These are phyloP conservation scores for Epichloe glyceriae DNA, from an alignment of 2,329 filamentous ascomycete species.

Conservation along the genomic window DNA sequence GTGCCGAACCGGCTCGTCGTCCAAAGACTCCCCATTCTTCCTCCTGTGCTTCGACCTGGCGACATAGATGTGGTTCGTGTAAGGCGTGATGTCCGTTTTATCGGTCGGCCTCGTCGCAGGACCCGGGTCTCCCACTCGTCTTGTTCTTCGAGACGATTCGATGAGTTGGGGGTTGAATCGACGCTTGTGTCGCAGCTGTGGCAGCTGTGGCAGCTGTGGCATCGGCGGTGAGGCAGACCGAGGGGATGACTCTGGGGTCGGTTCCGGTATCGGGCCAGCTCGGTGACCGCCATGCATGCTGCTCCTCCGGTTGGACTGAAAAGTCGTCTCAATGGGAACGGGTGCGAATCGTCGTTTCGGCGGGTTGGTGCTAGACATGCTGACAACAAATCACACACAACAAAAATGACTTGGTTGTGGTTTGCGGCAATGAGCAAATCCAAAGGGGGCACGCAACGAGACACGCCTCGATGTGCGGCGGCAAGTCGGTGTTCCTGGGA, in stretches of 20 bases:
- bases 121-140: slow-evolving; percentile 50
- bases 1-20: slow-evolving; percentile 18
- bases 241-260: slow-evolving; percentile 40
- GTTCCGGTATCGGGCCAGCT: slow-evolving; percentile 41
- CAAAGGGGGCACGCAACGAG: background rate
- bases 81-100: slow-evolving; percentile 59
- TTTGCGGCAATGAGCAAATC: background rate
- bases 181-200: slow-evolving; percentile 28
- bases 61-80: slow-evolving; percentile 47
- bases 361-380: slow-evolving; percentile 27
- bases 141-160: slow-evolving; percentile 62
- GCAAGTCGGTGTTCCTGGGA: background rate
- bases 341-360: slow-evolving; percentile 50
- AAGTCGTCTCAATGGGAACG: slow-evolving; percentile 60
- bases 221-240: slow-evolving; percentile 31
- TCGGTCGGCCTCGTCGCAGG: slow-evolving; percentile 51
- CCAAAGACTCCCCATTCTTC: slow-evolving; percentile 16
- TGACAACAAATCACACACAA: background rate
- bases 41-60: slow-evolving; percentile 27
- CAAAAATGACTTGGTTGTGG: background rate
- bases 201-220: slow-evolving; percentile 28
- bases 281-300: background rate
- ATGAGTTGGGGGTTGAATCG: slow-evolving; percentile 69
- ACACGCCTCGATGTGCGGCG: slow-evolving; percentile 1
- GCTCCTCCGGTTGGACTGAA: slow-evolving; percentile 39